Base-by-base conservation (phyloP, 139 green algal genomes). In the Edaphochlamys debaryana region DNA sequence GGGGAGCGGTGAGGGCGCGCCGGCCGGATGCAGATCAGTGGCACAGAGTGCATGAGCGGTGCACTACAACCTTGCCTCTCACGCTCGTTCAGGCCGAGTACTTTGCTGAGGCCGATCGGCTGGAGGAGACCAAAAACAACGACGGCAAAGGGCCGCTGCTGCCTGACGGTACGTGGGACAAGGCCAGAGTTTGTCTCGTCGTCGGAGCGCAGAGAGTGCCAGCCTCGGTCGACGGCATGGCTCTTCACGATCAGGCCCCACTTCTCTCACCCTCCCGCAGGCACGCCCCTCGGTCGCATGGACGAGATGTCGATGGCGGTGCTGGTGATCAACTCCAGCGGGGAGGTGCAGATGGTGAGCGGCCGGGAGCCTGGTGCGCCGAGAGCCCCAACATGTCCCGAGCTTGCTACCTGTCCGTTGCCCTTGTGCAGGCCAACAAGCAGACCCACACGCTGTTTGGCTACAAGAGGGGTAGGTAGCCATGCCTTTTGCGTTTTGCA, bases 321-420 rank as follows among this genome's bases (percentile, higher is more conserved):
- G 30, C 48, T 90, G 22, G 86, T 84, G 37, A 86, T 92, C 58
- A 85, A 90, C 22, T 67, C 85, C 0, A 23, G 30, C 1, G 88
- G 88, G 41, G 86, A 80, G 40, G 85, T 92, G 5, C 79, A 89
- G 70, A 69, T 85, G 79, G 75, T 54, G 45, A 9, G 45, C 11
- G 45, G n/a, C n/a, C n/a, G n/a, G n/a, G n/a, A n/a, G n/a, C n/a
- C n/a, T n/a, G n/a, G n/a, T n/a, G n/a, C n/a, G n/a, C n/a, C n/a
- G n/a, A n/a, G n/a, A n/a, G n/a, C n/a, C n/a, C n/a, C n/a, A n/a
- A n/a, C n/a, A n/a, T n/a, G n/a, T n/a, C n/a, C n/a, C n/a, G n/a
- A n/a, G n/a, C n/a, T n/a, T n/a, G n/a, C n/a, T n/a, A n/a, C n/a
- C n/a, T n/a, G n/a, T n/a, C n/a, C n/a, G n/a, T n/a, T n/a, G n/a